These are phyloP conservation scores for Tetrapyrgos nigripes DNA, from an alignment of 1,284 basidiomycete genomes.

Conservation along the genomic window DNA sequence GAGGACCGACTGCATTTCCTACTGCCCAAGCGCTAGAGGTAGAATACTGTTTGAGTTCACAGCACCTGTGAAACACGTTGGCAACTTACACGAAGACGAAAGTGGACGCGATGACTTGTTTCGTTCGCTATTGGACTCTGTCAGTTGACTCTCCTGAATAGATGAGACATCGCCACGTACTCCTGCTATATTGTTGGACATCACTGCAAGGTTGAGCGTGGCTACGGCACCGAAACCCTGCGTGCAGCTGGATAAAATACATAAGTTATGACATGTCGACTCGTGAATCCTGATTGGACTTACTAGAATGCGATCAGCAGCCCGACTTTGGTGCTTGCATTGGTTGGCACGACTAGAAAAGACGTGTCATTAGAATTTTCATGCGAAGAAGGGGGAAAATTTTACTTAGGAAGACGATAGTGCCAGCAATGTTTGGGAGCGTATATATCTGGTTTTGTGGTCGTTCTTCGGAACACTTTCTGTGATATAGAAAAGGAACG, in stretches of 20 bases:
- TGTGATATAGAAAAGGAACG: slow-evolving; percentile 21
- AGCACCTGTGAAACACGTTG: background rate
- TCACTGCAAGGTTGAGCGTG: slow-evolving; percentile 50
- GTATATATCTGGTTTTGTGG: slow-evolving; percentile 44
- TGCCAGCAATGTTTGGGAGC: slow-evolving; percentile 54
- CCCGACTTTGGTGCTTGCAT: slow-evolving; percentile 50
- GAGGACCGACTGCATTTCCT: slow-evolving; percentile 56
- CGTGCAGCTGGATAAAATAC: slow-evolving; percentile 38
- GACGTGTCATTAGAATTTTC: background rate
- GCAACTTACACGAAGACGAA: slow-evolving; percentile 48
- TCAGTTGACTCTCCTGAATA: background rate
- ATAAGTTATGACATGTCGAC: background rate
- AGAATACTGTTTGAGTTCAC: background rate
- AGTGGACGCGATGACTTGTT: slow-evolving; percentile 53
- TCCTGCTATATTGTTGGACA: slow-evolving; percentile 53
- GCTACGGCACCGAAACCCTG: slow-evolving; percentile 52
- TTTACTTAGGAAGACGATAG: slow-evolving; percentile 53
- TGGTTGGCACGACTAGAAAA: slow-evolving; percentile 43
- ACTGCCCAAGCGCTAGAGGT: slow-evolving; percentile 50
- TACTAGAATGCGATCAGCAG: slow-evolving; percentile 57
- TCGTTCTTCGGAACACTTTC: too few species aligned
- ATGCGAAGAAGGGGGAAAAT: slow-evolving; percentile 2
- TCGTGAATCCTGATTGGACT: slow-evolving; percentile 18
- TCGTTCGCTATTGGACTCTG: slow-evolving; percentile 40
- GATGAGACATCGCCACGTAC: slow-evolving; percentile 22